Percentiles rank a stretch among this genome's conserved stretches.
Evolutionary conservation across 495 filamentous ascomycete species (phyloP).

Genomic region (Cercophora scortea): DNA sequence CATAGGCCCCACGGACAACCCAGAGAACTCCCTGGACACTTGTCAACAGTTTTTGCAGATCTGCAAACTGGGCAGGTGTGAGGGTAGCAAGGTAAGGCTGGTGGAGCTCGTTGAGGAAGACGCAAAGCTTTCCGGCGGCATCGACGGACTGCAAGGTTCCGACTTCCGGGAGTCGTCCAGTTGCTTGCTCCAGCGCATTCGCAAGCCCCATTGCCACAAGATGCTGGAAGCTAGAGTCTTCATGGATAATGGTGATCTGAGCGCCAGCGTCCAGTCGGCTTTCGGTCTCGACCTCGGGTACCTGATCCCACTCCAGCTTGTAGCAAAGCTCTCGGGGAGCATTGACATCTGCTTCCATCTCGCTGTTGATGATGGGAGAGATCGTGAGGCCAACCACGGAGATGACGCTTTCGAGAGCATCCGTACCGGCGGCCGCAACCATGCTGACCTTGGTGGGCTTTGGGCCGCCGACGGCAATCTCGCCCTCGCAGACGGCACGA

Average conservation of each 20-base stretch:
- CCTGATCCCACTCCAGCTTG: slow-evolving; percentile 46
- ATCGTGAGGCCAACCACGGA: slow-evolving; percentile 30
- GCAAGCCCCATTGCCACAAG: slow-evolving; percentile 36
- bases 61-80: slow-evolving; percentile 23
- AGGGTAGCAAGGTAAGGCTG: slow-evolving; percentile 35
- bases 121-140: slow-evolving; percentile 26
- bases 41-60: slow-evolving; percentile 30
- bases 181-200: slow-evolving; percentile 29
- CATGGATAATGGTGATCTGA: slow-evolving; percentile 37
- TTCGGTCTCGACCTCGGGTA: slow-evolving; percentile 20
- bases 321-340: slow-evolving; percentile 37
- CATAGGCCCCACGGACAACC: slow-evolving; percentile 41
- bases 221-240: slow-evolving; percentile 34
- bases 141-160: slow-evolving; percentile 26
- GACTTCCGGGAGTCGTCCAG: slow-evolving; percentile 24
- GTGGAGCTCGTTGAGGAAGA: slow-evolving; percentile 37
- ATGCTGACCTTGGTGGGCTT: slow-evolving; percentile 30
- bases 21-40: slow-evolving; percentile 38
- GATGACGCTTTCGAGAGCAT: slow-evolving; percentile 26
- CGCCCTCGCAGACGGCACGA: slow-evolving; percentile 28
- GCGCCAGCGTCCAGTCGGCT: slow-evolving; percentile 13
- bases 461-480: slow-evolving; percentile 17
- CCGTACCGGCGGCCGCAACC: slow-evolving; percentile 18
- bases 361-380: slow-evolving; percentile 32
- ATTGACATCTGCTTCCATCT: slow-evolving; percentile 16